Evolutionary conservation across 2,329 filamentous ascomycete species (phyloP).

Genomic region (Colletotrichum melonis): DNA sequence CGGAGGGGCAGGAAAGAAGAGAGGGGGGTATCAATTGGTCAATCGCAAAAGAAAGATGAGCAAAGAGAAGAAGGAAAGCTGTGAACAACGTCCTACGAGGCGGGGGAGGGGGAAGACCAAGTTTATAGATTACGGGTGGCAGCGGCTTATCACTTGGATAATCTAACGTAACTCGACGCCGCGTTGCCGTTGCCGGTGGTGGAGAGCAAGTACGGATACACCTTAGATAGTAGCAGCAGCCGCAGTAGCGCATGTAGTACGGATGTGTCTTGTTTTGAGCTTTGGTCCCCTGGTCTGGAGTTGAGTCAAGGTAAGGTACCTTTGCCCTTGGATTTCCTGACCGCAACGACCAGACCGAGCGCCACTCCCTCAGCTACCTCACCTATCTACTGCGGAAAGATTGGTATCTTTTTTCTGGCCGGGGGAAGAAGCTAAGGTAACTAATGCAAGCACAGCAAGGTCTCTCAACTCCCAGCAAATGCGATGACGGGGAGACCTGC

Average conservation of each 20-base stretch:
- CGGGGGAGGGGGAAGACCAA: conserved; percentile 17
- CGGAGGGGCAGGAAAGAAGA: neutral
- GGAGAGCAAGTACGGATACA: neutral
- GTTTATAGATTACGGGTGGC: conserved; percentile 36
- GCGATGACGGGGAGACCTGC: neutral
- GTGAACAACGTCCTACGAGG: neutral
- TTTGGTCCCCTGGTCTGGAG: conserved; percentile 18
- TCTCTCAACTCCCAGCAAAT: neutral
- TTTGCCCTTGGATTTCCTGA: neutral
- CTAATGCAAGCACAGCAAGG: neutral
- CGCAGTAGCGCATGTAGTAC: conserved; percentile 1
- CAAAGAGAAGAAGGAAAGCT: neutral
- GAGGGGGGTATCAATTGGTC: conserved; percentile 11
- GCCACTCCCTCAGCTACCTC: neutral
- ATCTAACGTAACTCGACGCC: neutral
- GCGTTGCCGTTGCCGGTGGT: conserved; percentile 6
- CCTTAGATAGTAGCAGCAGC: neutral
- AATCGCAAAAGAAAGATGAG: conserved; percentile 2
- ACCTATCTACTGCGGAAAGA: neutral
- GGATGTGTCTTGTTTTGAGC: conserved; percentile 14
- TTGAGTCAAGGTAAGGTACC: conserved; percentile 24
- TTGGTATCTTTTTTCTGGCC: conserved; percentile 2
- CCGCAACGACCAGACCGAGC: conserved; percentile 13
- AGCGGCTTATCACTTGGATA: conserved; percentile 30
- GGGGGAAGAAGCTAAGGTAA: neutral